Base-by-base conservation (phyloP, 164 flowering plant genomes). In the Aristolochia californica region DNA sequence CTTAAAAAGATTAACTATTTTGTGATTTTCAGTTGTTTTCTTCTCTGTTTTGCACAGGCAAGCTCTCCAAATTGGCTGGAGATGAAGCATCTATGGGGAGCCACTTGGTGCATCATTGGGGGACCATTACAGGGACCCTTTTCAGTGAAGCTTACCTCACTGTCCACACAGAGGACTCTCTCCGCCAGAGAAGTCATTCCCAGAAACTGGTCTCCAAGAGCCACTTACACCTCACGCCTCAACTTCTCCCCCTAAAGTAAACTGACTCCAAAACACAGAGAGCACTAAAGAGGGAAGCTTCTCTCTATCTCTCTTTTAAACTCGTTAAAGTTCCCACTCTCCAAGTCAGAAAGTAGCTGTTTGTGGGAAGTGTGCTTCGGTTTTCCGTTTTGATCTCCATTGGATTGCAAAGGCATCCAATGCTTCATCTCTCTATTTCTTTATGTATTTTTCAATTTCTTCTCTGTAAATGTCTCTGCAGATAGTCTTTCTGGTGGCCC, bases 51-150 rank as follows among this genome's bases (percentile, higher is more conserved):
- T 74, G 79, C 88, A 93, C n/a, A 93, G 99, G 90, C 80, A 61
- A 62, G 73, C 40, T 83, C 90, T 1, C 67, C 45, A 17, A 70
- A 74, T 47, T 93, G 99, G 99, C 45, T 80, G 30, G 79, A 77
- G 63, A 93, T 93, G 99, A 80, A 67, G 26, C 99, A 93, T 59
- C 40, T 93, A 53, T 93, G 99, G 99, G 99, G 99, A 13, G 99
- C 99, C 60, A 85, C 57, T 57, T 93, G 97, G 97, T 75, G 84
- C 65, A 68, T 87, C 1, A 80, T 61, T 34, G 80, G 81, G 48
- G 97, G 91, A 52, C 96, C 96, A 4, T 70, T 93, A 53, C 60
- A 61, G 20, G 97, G 96, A 2, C 99, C 99, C 43, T 89, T 93
- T 61, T 93, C 99, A 24, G 88, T 93, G 62, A 87, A 77, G 66